Conservation (phyloP, 1,284 basidiomycete species). For the Puccinia horiana region DNA sequence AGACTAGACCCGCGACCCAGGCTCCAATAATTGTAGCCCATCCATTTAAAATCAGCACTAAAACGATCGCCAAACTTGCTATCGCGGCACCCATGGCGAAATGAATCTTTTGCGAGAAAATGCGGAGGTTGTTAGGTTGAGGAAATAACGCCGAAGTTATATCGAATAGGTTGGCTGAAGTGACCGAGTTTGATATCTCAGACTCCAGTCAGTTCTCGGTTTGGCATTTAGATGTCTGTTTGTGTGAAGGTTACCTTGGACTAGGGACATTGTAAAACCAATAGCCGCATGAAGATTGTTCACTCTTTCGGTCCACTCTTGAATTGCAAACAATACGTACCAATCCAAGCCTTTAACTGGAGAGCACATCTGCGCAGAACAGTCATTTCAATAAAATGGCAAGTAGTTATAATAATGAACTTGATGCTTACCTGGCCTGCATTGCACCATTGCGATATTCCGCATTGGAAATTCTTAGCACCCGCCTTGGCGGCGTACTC, state of each 20-base stretch:
- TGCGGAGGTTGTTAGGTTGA: slow-evolving; percentile 40
- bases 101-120: slow-evolving; percentile 37
- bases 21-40: background rate
- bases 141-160: slow-evolving; percentile 32
- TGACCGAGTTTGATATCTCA: background rate
- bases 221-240: background rate
- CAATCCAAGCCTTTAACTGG: slow-evolving; percentile 39
- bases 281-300: slow-evolving; percentile 29
- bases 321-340: slow-evolving; percentile 45
- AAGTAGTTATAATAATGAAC: background rate
- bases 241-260: slow-evolving; percentile 26
- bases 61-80: slow-evolving; percentile 8
- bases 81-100: slow-evolving; percentile 26
- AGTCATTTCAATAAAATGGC: background rate
- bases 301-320: slow-evolving; percentile 38
- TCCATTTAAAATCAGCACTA: slow-evolving; percentile 22
- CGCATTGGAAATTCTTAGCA: slow-evolving; percentile 40
- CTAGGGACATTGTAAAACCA: slow-evolving; percentile 36
- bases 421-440: slow-evolving; percentile 31
- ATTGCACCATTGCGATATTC: slow-evolving; percentile 45
- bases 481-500: slow-evolving; percentile 30
- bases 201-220: background rate
- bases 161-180: slow-evolving; percentile 32
- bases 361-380: slow-evolving; percentile 31
- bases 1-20: slow-evolving; percentile 16